Evolutionary conservation across 495 filamentous ascomycete species (phyloP).

Genomic region (Neurospora sp.): DNA sequence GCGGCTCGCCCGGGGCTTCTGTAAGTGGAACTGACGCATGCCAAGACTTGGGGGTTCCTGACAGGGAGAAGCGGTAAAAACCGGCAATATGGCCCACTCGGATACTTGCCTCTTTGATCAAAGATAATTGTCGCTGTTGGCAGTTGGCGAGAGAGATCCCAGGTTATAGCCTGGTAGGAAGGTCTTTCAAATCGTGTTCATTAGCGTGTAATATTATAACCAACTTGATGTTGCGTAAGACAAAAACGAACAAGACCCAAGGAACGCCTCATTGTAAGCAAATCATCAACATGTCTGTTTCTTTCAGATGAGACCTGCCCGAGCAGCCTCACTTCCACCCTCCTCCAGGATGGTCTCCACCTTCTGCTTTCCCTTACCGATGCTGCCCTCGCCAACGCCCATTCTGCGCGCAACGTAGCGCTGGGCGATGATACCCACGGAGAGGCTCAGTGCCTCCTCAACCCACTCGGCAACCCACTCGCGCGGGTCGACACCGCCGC

Average conservation of each 20-base stretch:
- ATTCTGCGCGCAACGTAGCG: constrained; percentile 89
- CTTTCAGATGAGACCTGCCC: constrained; percentile 45
- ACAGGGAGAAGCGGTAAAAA: not conserved
- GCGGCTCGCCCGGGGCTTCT: not conserved
- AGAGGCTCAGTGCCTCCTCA: constrained; percentile 74
- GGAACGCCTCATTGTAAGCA: constrained; percentile 1
- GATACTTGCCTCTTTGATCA: not conserved
- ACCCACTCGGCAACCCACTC: constrained; percentile 98
- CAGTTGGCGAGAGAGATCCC: not conserved
- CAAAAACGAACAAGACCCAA: not conserved
- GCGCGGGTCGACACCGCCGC: constrained; percentile 83
- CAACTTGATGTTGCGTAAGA: not conserved
- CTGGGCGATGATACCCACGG: constrained; percentile 84
- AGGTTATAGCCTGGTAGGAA: not conserved
- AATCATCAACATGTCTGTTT: not conserved
- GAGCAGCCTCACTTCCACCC: constrained; percentile 73
- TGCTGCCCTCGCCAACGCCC: constrained; percentile 82
- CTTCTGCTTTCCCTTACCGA: constrained; percentile 72
- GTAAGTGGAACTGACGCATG: not conserved
- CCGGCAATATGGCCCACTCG: not conserved
- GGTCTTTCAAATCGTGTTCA: not conserved
- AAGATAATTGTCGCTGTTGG: not conserved
- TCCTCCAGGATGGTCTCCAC: constrained; percentile 58
- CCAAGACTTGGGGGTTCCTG: not conserved
- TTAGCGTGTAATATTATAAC: not conserved